Base-by-base conservation (phyloP, 164 flowering plant species). In the Platanus orientalis region DNA sequence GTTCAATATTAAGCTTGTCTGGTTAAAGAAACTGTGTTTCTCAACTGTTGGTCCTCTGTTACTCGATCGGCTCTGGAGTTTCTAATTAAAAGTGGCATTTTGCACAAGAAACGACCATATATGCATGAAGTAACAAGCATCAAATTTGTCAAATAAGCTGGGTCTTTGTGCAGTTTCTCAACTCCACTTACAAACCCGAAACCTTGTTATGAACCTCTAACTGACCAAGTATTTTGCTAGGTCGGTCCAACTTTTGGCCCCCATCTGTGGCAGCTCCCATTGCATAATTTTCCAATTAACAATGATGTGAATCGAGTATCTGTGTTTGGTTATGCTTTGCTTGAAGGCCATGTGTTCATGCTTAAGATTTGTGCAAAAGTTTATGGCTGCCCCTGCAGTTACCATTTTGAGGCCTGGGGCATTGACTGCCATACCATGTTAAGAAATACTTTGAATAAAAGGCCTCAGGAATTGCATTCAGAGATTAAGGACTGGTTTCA, bases 341-440 rank as follows among this genome's bases (percentile, higher is more conserved):
- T 92, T 61, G 86, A 84, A 48, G 99, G 99, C 24, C 76, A 80
- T 12, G 94, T 92, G 1, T 73, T 92, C 99, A 10, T 92, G 97
- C 75, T 70, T 95, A 50, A 79, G 61, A 66, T 64, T 71, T 61
- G 83, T 67, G 10, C 73, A 74, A 42, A 65, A 71, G 23, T 77
- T 58, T 61, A 48, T 89, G 86, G 75, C 85, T 59, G 88, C 83
- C 9, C 67, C 72, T 20, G 86, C 96, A n/a, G 60, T 76, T 57
- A 80, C 60, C 72, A 62, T 90, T 61, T 66, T 90, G 76, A 83
- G 67, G 73, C 80, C 81, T 6, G 94, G 83, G 75, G 84, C 89
- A 27, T 52, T 60, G 84, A 82, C 63, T 81, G 83, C 64, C 80
- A 88, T 63, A 76, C 77, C 6, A 77, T 36, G 73, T 66, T 95